Evolutionary conservation across 2,329 filamentous ascomycete species (phyloP), one percentile per base, ranked within the genome.

Genomic region (Cytospora leucostoma): DNA sequence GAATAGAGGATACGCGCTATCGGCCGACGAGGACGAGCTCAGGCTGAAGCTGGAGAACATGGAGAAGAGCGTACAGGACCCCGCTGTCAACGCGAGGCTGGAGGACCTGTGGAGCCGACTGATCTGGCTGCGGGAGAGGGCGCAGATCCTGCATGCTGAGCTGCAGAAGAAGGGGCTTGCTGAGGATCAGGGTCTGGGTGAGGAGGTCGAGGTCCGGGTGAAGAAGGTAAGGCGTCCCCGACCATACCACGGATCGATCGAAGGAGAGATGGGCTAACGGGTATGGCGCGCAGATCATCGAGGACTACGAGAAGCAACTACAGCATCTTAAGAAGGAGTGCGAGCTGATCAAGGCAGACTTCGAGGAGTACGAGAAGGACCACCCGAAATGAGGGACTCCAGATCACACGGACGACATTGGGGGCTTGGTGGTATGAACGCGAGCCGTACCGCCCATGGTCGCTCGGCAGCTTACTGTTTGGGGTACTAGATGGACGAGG

Each of bases 41-140:
- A 88, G 89, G 74, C 85, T 86, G 69, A 90, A 91, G 73, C 79
- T 96, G 64, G 79, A 87, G 70, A 81, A 79, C 32, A 78, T 95
- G 63, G 89, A 93, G 73, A 85, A 86, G 71, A 80, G 82, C 57
- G 85, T 92, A 34, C 86, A 88, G 67, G 91, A 95, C 71, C 91
- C 92, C 8, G 87, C 88, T 8, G 82, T 94, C 61, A 84, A 85
- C 44, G 91, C 90, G 3, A 81, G 90, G 68, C 88, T 92, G 72
- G 92, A 95, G 75, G 91, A 95, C 78, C 86, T 95, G 52, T 95
- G 91, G 91, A 92, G 91, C 67, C 81, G 91, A 53, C 84, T 95
- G 77, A 88, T 93, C 56, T 84, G 89, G 44, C 79, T 95, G 55
- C 82, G 90, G 67, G 89, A 90, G 66, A 86, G 92, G 68, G 88